Base-by-base conservation (phyloP, 768 basidiomycete species). In the Chalciporus pseudorubinellus region DNA sequence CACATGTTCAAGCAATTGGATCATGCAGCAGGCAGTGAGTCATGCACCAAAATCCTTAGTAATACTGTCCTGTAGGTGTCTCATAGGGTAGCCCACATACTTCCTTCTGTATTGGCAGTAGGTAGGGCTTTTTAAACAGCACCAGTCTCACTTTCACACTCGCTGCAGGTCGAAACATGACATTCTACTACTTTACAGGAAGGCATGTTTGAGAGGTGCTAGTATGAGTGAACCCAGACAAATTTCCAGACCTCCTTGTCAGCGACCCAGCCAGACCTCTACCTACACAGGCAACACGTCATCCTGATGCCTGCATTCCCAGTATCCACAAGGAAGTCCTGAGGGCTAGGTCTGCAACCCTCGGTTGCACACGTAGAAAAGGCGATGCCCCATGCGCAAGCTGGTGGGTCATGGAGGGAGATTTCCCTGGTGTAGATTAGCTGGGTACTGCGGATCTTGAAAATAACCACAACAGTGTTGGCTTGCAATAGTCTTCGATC, bases 371-470 rank as follows among this genome's bases (percentile, higher is more conserved):
- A 48, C 1, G 14, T 31, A 2, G 11, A 8, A n/a, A 48, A 41
- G 3, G 40, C 39, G 6, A 48, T 11, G 2, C 48, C 48, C 48
- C 48, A 48, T 5, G 19, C 12, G 1, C 48, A 9, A 74, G 77
- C 51, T 72, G 76, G 50, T 70, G 76, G 47, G 72, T 75, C 26
- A 72, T 78, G 74, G 65, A 66, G n/a, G 70, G 72, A 5, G 59
- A 76, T 10, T 62, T 78, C 33, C 72, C 71, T 4, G 61, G 73
- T 0, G 58, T 63, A 63, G 60, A 39, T 41, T 31, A 34, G 13
- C 24, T 47, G 40, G 31, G n/a, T n/a, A n/a, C n/a, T n/a, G n/a
- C n/a, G n/a, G n/a, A n/a, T n/a, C n/a, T n/a, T n/a, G n/a, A n/a
- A 52, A 2, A 47, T 38, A 1, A 47, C 4, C 3, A 52, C 24